Evolutionary conservation across 2,329 filamentous ascomycete genomes (phyloP).

Genomic region (Alternaria gansuensis): DNA sequence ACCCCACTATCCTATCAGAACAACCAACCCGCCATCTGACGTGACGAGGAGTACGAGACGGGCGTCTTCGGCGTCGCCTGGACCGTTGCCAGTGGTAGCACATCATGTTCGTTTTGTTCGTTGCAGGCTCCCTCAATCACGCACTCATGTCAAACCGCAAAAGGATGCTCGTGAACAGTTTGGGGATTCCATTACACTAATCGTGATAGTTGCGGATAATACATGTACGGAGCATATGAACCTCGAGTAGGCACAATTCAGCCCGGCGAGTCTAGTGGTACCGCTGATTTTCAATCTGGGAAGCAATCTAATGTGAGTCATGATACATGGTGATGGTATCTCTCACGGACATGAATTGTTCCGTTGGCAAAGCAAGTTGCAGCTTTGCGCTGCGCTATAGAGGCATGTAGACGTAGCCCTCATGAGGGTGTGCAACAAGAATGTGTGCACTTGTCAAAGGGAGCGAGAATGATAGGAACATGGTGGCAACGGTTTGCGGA

Average conservation of each 20-base stretch:
- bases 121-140: too few species aligned
- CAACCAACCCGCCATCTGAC: slow-evolving; percentile 4
- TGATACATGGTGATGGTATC: slow-evolving; percentile 49
- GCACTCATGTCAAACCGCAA: background rate
- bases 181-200: background rate
- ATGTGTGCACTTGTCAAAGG: background rate
- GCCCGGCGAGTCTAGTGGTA: slow-evolving; percentile 49
- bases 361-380: slow-evolving; percentile 22
- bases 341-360: slow-evolving; percentile 53
- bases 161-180: background rate
- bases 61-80: background rate
- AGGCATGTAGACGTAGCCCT: too few species aligned
- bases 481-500: background rate
- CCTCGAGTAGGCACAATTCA: slow-evolving; percentile 39
- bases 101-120: too few species aligned
- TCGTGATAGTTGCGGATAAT: background rate
- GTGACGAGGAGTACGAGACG: background rate
- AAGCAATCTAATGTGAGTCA: slow-evolving; percentile 51
- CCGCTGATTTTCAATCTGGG: slow-evolving; percentile 41
- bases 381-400: background rate
- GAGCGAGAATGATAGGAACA: background rate
- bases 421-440: background rate
- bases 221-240: slow-evolving; percentile 46
- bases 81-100: background rate
- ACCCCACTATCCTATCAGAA: slow-evolving; percentile 13